Evolutionary conservation across 2,329 filamentous ascomycete genomes (phyloP), one percentile per base, ranked within the genome.

Genomic region (Xylariaceae sp.): DNA sequence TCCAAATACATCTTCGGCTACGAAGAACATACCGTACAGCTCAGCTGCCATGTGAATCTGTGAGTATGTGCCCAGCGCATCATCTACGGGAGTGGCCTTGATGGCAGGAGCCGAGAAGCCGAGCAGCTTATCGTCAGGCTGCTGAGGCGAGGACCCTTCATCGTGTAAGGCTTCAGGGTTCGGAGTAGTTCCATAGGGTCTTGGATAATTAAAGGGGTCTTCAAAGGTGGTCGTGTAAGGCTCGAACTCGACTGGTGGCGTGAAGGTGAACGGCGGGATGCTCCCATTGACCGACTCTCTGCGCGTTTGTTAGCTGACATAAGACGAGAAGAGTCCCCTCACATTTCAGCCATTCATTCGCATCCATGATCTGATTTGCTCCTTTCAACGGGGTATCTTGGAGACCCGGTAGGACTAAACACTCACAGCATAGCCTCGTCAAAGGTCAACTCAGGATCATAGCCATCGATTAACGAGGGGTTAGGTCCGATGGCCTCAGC

Each of bases 1-100:
- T 73, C 85, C 73, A 77, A 90, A 92, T 4, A 91, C 88, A 67
- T 90, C 89, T 71, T 93, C 89, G 50, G 89, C 89, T 30, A 93
- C 83, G 70, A 92, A 92, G 78, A 93, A 93, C 89, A 93, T 92
- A 80, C 89, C 89, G 69, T 91, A 89, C 10, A 93, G 77, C 75
- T 93, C 89, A 59, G 89, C 89, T 18, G 82, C 81, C 79, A 92
- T 86, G 66, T 77, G 80, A 9, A 89, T 78, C 57, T 88, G 85
- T 35, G 83, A 82, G 60, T 83, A 79, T 53, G 86, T 80, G 55
- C 84, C 86, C 7, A 72, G 62, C 5, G 79, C 74, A 63, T 88
- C 88, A 66, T 90, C 88, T 53, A 91, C 73, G 6, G 90, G 76
- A 3, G 82, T 81, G 41, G 80, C 77, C 65, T 82, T 85, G 67